Evolutionary conservation across 768 basidiomycete species (phyloP), one percentile per base, ranked within the genome.

Genomic region (Naganishia randhawae): DNA sequence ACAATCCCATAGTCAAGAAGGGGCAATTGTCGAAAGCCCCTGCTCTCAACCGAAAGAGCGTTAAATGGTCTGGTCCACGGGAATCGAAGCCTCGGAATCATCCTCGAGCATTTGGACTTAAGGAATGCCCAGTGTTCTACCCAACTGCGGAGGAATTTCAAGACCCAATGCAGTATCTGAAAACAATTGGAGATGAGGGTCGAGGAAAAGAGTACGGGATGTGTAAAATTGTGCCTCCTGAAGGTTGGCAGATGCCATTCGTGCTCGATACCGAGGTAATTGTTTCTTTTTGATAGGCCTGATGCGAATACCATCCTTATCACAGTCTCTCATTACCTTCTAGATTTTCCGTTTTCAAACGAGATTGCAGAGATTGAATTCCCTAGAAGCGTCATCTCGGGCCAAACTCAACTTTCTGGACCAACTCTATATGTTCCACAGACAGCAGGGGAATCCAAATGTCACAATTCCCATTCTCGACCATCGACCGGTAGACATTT

Each of bases 351-450:
- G 92, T 55, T 99, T 99, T 83, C 91, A 91, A 81, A 99, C 95
- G 62, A 88, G 96, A 61, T 82, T 98, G 50, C 93, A 96, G 80
- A 87, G 90, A 71, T 84, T 99, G 75, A 97, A 97, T 80, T 93
- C 91, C 71, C 92, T 99, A 72, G 95, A 98, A 82, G 96, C 96
- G 17, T 90, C 94, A 39, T 94, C 93, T 69, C 84, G 96, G 73
- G 95, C 96, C 61, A 96, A 94, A 81, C 82, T 98, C 80, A 98
- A 96, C 83, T 98, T 96, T 81, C 82, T 97, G 72, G 95, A 98
- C 79, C 92, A 96, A 81, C 85, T 99, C 55, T 94, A 94, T 81
- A 89, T 91, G 73, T 99, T 89, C 80, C 96, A 98, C 81, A 89
- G 90, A 74, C 94, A 97, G 79, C 92, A 94, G 81, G 92, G 92